These are phyloP conservation scores for Aspergillus terreus DNA, from an alignment of 2,329 filamentous ascomycete genomes.

Conservation along the genomic window DNA sequence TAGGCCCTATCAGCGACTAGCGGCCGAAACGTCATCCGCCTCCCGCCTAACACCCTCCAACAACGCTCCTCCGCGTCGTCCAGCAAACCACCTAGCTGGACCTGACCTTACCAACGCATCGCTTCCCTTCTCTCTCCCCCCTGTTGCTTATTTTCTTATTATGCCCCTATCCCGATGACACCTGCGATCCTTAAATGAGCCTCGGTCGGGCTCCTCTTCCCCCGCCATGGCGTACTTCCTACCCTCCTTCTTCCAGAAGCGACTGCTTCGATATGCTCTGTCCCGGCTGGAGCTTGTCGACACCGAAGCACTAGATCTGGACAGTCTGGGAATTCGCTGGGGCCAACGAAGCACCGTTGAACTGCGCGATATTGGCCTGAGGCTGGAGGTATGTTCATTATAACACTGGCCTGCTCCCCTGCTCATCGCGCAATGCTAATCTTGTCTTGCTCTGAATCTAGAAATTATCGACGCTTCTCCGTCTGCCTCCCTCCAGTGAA, in stretches of 20 bases:
- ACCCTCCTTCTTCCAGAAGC: conserved; percentile 78
- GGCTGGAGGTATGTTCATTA: conserved; percentile 59
- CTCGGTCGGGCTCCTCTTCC: conserved; percentile 26
- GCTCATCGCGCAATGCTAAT: conserved; percentile 20
- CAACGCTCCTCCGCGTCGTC: conserved; percentile 12
- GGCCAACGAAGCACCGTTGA: conserved; percentile 81
- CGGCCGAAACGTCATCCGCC: conserved; percentile 4
- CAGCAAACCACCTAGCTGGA: neutral
- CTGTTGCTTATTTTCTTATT: conserved; percentile 12
- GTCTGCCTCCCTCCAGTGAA: conserved; percentile 68
- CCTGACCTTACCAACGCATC: conserved; percentile 7
- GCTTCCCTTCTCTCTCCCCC: neutral
- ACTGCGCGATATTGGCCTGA: conserved; percentile 79
- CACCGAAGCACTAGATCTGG: conserved; percentile 78
- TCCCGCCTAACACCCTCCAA: conserved; percentile 30
- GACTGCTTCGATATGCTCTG: conserved; percentile 80
- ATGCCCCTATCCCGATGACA: conserved; percentile 26
- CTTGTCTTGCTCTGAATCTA: conserved; percentile 35
- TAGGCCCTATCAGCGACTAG: conserved; percentile 10
- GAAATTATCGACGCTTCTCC: conserved; percentile 74
- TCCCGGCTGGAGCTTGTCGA: conserved; percentile 82
- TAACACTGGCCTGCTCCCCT: neutral
- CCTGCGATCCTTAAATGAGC: conserved; percentile 22
- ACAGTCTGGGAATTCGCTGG: conserved; percentile 77
- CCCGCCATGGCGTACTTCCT: conserved; percentile 68